Conservation (phyloP, 139 green algal species). For the Nannochloris sp. region DNA sequence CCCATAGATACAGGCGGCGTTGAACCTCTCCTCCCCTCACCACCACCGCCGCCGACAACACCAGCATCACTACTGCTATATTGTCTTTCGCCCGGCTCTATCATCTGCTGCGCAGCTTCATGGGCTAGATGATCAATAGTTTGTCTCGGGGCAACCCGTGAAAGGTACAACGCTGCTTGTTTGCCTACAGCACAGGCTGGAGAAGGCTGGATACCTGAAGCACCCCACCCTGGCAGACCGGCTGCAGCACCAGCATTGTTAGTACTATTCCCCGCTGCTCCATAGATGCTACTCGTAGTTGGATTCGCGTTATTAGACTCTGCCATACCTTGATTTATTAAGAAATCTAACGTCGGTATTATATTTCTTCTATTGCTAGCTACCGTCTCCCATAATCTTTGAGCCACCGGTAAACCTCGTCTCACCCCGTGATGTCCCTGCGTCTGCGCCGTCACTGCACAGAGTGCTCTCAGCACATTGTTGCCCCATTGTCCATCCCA, state of each 20-base stretch:
- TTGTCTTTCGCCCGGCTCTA: constrained; percentile 21
- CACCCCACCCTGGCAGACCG: too few species aligned
- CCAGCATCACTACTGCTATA: too few species aligned
- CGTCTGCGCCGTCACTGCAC: constrained; percentile 9
- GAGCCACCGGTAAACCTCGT: constrained; percentile 30
- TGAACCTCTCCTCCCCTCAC: too few species aligned
- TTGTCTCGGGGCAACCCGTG: constrained; percentile 61
- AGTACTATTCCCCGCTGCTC: too few species aligned
- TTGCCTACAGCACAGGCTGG: constrained; percentile 62
- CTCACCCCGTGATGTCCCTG: neutral
- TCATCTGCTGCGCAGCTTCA: constrained; percentile 42
- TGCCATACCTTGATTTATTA: constrained; percentile 57
- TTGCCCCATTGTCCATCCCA: constrained; percentile 64
- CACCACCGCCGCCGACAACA: too few species aligned
- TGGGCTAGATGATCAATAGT: constrained; percentile 82
- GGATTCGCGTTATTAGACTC: constrained; percentile 17
- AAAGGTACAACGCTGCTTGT: constrained; percentile 77
- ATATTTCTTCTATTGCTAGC: constrained; percentile 71
- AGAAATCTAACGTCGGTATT: constrained; percentile 76
- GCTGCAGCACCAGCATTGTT: too few species aligned
- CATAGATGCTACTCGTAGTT: constrained; percentile 1
- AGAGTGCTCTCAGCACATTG: constrained; percentile 25
- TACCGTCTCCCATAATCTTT: constrained; percentile 77
- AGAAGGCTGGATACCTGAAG: too few species aligned
- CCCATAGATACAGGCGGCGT: too few species aligned